phyloP scores from a whole-genome alignment of 2,329 filamentous ascomycete genomes.

The Beauveria pseudobassiana region DNA sequence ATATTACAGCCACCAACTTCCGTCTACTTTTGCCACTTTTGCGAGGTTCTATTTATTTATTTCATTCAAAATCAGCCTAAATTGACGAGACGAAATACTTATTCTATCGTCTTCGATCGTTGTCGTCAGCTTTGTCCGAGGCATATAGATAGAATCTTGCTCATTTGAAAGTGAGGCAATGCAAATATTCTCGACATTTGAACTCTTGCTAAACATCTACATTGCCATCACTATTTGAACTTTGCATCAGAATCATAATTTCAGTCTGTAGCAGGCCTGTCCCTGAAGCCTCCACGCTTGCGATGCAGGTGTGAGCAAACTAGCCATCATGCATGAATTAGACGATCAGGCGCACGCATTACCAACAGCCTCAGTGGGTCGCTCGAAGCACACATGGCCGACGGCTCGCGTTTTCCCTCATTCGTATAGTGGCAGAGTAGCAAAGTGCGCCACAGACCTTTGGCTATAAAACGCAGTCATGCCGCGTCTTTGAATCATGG shows the following conservation, averaged over 20 bases:
- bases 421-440: background rate
- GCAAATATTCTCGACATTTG: too few species aligned
- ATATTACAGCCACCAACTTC: background rate
- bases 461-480: background rate
- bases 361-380: background rate
- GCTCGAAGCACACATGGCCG: background rate
- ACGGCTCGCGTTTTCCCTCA: slow-evolving; percentile 7
- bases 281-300: too few species aligned
- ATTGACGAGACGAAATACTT: background rate
- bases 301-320: too few species aligned
- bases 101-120: background rate
- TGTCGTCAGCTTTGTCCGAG: background rate
- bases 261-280: too few species aligned
- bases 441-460: background rate
- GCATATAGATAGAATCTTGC: background rate
- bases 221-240: background rate
- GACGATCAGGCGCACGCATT: background rate
- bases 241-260: too few species aligned
- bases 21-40: background rate
- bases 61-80: background rate
- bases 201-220: too few species aligned
- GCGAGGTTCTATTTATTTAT: background rate
- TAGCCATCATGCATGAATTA: background rate
- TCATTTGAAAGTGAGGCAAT: background rate
- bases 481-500: background rate